Conservation (phyloP, 2,329 filamentous ascomycete genomes). For the Fusarium sp. region DNA sequence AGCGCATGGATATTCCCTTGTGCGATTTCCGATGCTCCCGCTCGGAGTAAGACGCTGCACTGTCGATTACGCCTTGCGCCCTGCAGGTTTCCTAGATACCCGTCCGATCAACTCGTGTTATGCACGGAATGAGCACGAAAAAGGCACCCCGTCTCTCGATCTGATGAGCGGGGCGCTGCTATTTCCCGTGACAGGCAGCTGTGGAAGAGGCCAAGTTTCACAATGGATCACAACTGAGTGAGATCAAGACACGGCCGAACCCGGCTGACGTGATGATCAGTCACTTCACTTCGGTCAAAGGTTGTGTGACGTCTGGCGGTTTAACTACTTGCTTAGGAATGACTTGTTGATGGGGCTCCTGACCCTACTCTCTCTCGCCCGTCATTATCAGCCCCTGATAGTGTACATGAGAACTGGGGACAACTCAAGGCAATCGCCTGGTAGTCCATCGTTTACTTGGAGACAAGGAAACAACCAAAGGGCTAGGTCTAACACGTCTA, state of each 20-base stretch:
- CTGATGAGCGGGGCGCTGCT: not conserved
- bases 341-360: slow-evolving; percentile 7
- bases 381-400: not conserved
- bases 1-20: slow-evolving; percentile 3
- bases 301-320: not conserved
- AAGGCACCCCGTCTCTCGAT: slow-evolving; percentile 13
- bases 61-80: not conserved
- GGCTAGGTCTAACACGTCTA: not conserved
- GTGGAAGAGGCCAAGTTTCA: not conserved
- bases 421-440: not conserved
- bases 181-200: not conserved
- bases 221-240: not conserved
- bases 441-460: not conserved
- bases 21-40: slow-evolving; percentile 8
- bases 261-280: slow-evolving; percentile 1
- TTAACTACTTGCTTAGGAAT: slow-evolving; percentile 12
- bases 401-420: not conserved
- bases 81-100: slow-evolving; percentile 12
- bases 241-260: not conserved
- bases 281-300: not conserved
- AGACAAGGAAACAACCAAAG: not conserved
- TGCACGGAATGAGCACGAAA: not conserved
- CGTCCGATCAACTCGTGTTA: not conserved
- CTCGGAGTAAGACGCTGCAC: not conserved
- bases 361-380: not conserved